phyloP scores from a whole-genome alignment of 345 rosid genomes.

The Brassica nigra region DNA sequence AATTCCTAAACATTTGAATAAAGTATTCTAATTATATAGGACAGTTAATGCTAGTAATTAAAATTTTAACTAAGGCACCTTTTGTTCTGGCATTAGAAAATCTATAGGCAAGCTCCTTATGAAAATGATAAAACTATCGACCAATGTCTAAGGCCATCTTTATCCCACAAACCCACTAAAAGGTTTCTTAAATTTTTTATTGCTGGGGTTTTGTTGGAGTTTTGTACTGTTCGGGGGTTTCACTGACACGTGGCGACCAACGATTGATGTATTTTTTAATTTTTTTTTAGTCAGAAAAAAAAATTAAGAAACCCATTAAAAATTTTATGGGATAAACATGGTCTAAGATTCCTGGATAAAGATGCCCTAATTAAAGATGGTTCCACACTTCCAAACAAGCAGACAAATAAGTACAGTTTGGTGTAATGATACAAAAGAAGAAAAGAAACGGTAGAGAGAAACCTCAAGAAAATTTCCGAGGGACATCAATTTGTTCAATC shows the following conservation, averaged over 20 bases:
- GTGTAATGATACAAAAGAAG: neutral
- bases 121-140: neutral
- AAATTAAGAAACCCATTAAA: too few species aligned
- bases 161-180: too few species aligned
- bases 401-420: conserved; percentile 8
- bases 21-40: neutral
- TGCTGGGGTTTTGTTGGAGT: too few species aligned
- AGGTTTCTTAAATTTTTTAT: too few species aligned
- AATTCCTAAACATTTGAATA: neutral
- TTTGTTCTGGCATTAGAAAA: neutral
- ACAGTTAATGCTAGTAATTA: neutral
- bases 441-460: neutral
- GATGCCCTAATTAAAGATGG: too few species aligned
- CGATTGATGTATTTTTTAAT: too few species aligned
- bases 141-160: too few species aligned
- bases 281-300: too few species aligned
- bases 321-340: too few species aligned
- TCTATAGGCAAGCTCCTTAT: neutral
- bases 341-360: too few species aligned
- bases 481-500: conserved; percentile 5
- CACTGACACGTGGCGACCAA: too few species aligned
- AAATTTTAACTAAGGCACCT: neutral
- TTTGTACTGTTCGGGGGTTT: too few species aligned
- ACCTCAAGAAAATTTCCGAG: neutral
- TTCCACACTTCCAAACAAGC: neutral